Base-by-base conservation (phyloP, 352 stramenopile genomes). In the Discostella stelligera region DNA sequence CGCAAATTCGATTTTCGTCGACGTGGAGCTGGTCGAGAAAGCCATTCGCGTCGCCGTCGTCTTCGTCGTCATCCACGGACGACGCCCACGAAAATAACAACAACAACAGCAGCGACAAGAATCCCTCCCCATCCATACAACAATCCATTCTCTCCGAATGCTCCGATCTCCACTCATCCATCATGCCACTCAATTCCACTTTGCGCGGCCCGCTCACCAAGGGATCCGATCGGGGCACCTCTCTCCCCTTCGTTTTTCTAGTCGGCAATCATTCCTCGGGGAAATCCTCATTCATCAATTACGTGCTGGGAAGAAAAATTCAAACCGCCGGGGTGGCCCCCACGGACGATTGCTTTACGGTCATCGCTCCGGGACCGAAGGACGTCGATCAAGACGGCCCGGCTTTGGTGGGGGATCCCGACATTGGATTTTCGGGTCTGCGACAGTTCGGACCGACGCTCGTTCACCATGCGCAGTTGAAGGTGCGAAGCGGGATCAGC, bases 211-310 rank as follows among this genome's bases (percentile, higher is more conserved):
- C 83, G 20, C 71, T 89, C 13, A 66, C 79, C 18, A 84, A 84
- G 61, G 74, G 87, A n/a, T 86, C 77, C 14, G 80, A 87, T 60
- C 53, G 71, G 6, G 77, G 77, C 21, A 96, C 95, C 25, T 93
- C 94, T 65, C 91, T 98, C 73, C 97, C 97, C 5, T 99, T 99
- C 74, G 97, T 99, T 23, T 98, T 99, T 66, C 71, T 99, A 25
- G 89, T 99, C 18, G 97, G 97, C 23, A 99, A 99, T 89, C 97
- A 99, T 86, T 98, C 95, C 66, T 98, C 91, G 4, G 97, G 97
- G 62, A 99, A 99, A 84, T 98, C 94, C 2, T 97, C 92, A 37
- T 99, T 99, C 74, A 98, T 99, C 84, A 99, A 99, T 85, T 98
- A 99, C 76, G 84, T 99, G 32, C 77, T 98, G 20, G 91, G 97